phyloP scores from a whole-genome alignment of 2,329 filamentous ascomycete species.

The Orbilia quercus region DNA sequence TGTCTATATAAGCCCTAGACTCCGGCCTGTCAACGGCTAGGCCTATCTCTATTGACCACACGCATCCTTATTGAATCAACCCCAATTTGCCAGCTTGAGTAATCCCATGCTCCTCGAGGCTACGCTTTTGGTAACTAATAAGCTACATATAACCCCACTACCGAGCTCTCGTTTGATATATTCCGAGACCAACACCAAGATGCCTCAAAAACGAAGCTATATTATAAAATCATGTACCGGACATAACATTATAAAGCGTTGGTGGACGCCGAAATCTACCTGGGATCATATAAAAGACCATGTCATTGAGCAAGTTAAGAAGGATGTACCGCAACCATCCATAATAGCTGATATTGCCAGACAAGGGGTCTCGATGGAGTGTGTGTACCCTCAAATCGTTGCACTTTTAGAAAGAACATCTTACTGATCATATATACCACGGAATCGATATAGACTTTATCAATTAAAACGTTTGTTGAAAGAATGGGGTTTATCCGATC shows the following conservation, averaged over 20 bases:
- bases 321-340: slow-evolving; percentile 14
- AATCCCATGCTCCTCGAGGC: too few relatives aligned
- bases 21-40: too few relatives aligned
- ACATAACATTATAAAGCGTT: slow-evolving; percentile 7
- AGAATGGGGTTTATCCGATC: slow-evolving; percentile 29
- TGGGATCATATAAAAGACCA: slow-evolving; percentile 29
- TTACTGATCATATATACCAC: neutral
- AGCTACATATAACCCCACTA: too few relatives aligned
- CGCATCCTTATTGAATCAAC: too few relatives aligned
- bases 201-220: neutral
- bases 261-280: slow-evolving; percentile 11
- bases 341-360: slow-evolving; percentile 12
- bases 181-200: too few relatives aligned
- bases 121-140: too few relatives aligned
- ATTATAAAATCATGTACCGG: slow-evolving; percentile 1
- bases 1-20: too few relatives aligned
- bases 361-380: slow-evolving; percentile 23
- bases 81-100: too few relatives aligned
- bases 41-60: too few relatives aligned
- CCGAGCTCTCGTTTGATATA: neutral
- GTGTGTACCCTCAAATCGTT: neutral
- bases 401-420: too few relatives aligned
- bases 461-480: slow-evolving; percentile 31
- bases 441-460: slow-evolving; percentile 8
- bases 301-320: slow-evolving; percentile 8